These are phyloP conservation scores for Suillus alpinus DNA, from an alignment of 768 basidiomycete genomes.

Conservation along the genomic window DNA sequence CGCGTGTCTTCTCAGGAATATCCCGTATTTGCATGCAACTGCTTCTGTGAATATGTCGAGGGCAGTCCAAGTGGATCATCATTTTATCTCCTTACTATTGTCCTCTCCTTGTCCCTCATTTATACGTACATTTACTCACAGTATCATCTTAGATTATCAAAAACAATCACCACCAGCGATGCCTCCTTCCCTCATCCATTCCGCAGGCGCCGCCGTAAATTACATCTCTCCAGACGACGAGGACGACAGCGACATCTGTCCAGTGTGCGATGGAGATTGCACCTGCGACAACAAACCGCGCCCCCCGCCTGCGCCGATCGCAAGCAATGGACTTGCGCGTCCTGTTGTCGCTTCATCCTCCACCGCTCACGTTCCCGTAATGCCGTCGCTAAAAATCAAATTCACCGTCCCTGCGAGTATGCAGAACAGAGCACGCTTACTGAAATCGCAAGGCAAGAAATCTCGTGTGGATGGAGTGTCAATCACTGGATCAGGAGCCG, in stretches of 20 bases:
- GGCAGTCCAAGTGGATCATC: conserved; percentile 17
- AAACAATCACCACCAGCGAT: conserved; percentile 58
- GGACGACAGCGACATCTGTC: conserved; percentile 86
- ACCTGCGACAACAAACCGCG: conserved; percentile 59
- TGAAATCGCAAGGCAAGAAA: conserved; percentile 28
- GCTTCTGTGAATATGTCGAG: conserved; percentile 23
- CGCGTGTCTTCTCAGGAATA: conserved; percentile 13
- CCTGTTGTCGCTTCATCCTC: conserved; percentile 38
- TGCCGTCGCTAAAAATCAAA: conserved; percentile 63
- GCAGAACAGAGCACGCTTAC: conserved; percentile 40
- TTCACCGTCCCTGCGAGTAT: conserved; percentile 61
- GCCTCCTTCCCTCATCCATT: conserved; percentile 69
- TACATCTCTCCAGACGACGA: conserved; percentile 48
- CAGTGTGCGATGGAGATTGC: conserved; percentile 88
- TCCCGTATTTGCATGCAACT: conserved; percentile 13
- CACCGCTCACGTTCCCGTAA: conserved; percentile 26
- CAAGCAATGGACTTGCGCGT: conserved; percentile 33
- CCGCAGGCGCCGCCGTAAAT: conserved; percentile 49
- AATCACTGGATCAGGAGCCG: conserved; percentile 28
- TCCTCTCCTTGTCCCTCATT: conserved; percentile 16
- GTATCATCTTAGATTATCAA: conserved; percentile 32
- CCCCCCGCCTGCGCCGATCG: conserved; percentile 29
- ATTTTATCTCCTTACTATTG: conserved; percentile 18
- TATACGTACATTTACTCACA: conserved; percentile 18
- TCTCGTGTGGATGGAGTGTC: conserved; percentile 22